These are phyloP conservation scores for Nitzschia inconspicua DNA, from an alignment of 108 stramenopile genomes.

Conservation along the genomic window DNA sequence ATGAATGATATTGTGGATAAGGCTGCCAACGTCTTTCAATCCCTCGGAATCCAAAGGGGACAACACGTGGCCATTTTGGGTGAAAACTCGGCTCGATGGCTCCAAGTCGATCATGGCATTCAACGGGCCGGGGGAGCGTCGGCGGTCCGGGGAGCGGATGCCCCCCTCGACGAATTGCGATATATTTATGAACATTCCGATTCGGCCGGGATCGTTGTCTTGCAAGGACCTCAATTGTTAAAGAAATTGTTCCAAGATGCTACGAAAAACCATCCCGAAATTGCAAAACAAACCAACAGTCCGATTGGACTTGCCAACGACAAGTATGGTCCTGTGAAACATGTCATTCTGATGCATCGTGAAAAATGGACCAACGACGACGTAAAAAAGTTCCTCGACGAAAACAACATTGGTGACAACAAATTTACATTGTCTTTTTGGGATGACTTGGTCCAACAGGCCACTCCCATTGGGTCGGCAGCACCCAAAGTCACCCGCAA, in stretches of 20 bases:
- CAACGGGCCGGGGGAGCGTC: constrained; percentile 72
- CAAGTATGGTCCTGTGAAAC: constrained; percentile 58
- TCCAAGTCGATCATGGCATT: constrained; percentile 83
- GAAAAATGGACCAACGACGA: constrained; percentile 63
- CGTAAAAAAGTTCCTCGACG: constrained; percentile 40
- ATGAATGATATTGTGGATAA: constrained; percentile 58
- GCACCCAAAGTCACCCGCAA: constrained; percentile 46
- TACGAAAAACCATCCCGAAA: too few species aligned
- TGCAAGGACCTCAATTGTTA: constrained; percentile 74
- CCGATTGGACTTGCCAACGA: constrained; percentile 68
- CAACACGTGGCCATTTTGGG: constrained; percentile 76
- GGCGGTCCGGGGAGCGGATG: constrained; percentile 89
- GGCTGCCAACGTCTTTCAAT: constrained; percentile 55
- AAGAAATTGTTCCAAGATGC: constrained; percentile 63
- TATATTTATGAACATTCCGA: constrained; percentile 93
- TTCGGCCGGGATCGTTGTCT: constrained; percentile 64
- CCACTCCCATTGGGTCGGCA: neutral
- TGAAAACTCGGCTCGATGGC: constrained; percentile 86
- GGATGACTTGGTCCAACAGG: constrained; percentile 47
- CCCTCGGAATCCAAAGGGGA: constrained; percentile 63
- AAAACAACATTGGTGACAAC: neutral
- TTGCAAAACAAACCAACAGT: constrained; percentile 23
- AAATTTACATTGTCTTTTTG: constrained; percentile 58
- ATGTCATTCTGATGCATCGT: constrained; percentile 68
- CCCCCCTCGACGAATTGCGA: constrained; percentile 76